Evolutionary conservation across 106 monocot genomes (phyloP), one percentile per base, ranked within the genome.

Genomic region (Dioscorea dumetorum): DNA sequence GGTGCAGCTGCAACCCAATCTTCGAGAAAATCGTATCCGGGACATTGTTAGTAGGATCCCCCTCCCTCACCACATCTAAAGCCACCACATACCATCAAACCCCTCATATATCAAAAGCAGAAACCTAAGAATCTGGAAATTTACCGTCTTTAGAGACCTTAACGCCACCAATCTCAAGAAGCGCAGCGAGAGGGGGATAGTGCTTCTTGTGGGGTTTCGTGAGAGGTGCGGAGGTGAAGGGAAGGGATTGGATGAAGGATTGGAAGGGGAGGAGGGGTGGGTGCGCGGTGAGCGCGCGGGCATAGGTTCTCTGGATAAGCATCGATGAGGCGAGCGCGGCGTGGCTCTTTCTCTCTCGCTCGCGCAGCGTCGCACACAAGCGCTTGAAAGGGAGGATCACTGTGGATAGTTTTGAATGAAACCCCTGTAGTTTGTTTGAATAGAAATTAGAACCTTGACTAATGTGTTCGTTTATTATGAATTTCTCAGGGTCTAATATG

Each of bases 61-160:
- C 66, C 68, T 91, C 95, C 81, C 53, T 88, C 65, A 97, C 95
- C 75, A 97, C 91, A 80, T 97, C 95, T 97, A 64, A 62, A 41
- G 5, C 54, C 57, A 51, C 28, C 32, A 66, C 15, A 57, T 57
- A 18, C 49, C 9, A 53, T 16, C 24, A 59, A 17, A 22, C 58
- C 14, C 14, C 72, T 48, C 48, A 51, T 48, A 49, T 20, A 48
- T n/a, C 41, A 58, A 56, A 69, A 34, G 20, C 49, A 5, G 19
- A 28, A 68, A 22, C 18, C 32, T 22, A 62, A 59, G 20, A 50
- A 52, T 24, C 32, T 48, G 67, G 28, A 49, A 63, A 67, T 56
- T 0, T 74, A 91, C 95, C 91, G 16, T 92, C 95, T 73, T 66
- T 79, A 28, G 82, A 60, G 57, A 97, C 80, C 66, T 80, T 84